These are phyloP conservation scores for Incumbomyces lentus DNA, from an alignment of 2,329 filamentous ascomycete species.

Conservation along the genomic window DNA sequence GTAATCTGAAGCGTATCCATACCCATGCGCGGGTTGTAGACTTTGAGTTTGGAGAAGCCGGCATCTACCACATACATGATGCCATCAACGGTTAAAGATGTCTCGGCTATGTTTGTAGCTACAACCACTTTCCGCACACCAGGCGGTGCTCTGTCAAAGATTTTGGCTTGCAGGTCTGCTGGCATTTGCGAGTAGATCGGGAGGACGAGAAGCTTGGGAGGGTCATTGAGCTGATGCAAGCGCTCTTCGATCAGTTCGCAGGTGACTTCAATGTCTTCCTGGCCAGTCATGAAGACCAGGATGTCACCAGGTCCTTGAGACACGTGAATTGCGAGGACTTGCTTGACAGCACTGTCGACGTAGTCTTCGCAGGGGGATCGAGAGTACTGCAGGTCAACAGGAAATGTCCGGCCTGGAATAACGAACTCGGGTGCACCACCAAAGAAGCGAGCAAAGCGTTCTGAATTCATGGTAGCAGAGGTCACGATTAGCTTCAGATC, in stretches of 20 bases:
- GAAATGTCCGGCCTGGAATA: conserved; percentile 92
- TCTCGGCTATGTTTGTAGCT: conserved; percentile 97
- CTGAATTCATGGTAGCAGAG: conserved; percentile 96
- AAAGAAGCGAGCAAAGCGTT: conserved; percentile 91
- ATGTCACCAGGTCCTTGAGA: conserved; percentile 91
- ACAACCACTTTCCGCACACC: conserved; percentile 96
- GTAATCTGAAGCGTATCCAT: conserved; percentile 99
- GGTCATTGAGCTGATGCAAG: conserved; percentile 80
- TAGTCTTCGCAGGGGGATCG: conserved; percentile 94
- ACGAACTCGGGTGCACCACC: conserved; percentile 92
- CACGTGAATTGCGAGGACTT: conserved; percentile 90
- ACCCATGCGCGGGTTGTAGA: conserved; percentile 97
- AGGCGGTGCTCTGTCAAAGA: conserved; percentile 82
- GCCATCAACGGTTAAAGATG: conserved; percentile 91
- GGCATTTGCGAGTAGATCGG: conserved; percentile 99
- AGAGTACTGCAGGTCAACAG: conserved; percentile 92
- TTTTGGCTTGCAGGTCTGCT: conserved; percentile 92
- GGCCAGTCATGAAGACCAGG: conserved; percentile 97
- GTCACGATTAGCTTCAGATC: conserved; percentile 96
- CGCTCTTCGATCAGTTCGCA: conserved; percentile 87
- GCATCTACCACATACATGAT: conserved; percentile 99
- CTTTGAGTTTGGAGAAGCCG: conserved; percentile 93
- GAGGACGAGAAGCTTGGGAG: conserved; percentile 84
- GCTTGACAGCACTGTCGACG: conserved; percentile 91
- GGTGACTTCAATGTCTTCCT: conserved; percentile 95